These are phyloP conservation scores for Marchantia polymorpha DNA, from an alignment of 225 moss, liverwort and hornwort genomes.

Conservation along the genomic window DNA sequence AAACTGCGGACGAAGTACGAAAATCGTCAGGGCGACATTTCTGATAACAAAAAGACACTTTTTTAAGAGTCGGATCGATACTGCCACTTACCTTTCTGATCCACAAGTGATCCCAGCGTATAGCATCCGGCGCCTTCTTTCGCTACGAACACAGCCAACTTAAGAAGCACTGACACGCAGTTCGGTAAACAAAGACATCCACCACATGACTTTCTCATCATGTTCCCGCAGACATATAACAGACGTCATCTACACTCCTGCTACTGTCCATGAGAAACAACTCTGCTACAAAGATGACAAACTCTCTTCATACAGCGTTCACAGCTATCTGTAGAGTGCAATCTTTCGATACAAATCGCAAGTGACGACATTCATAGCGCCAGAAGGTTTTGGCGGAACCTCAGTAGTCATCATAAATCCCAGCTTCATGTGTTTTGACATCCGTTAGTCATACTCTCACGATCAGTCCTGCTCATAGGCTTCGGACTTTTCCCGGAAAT, in stretches of 20 bases:
- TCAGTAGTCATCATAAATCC: background rate
- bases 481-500: background rate
- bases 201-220: no score
- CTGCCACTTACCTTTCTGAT: background rate
- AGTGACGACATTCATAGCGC: background rate
- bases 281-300: background rate
- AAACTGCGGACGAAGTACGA: no score
- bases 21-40: background rate
- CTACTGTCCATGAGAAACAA: background rate
- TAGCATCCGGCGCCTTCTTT: background rate
- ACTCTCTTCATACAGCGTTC: background rate
- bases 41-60: no score
- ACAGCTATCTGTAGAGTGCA: background rate
- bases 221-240: background rate
- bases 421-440: background rate
- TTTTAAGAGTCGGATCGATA: no score
- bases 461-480: background rate
- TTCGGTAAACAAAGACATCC: no score
- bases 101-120: background rate
- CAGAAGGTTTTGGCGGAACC: background rate
- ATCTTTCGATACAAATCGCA: background rate
- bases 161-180: background rate
- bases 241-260: background rate
- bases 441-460: background rate
- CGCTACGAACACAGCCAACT: background rate